Evolutionary conservation across 306 rosid species (phyloP).

Genomic region (Vigna reflexopilosa): DNA sequence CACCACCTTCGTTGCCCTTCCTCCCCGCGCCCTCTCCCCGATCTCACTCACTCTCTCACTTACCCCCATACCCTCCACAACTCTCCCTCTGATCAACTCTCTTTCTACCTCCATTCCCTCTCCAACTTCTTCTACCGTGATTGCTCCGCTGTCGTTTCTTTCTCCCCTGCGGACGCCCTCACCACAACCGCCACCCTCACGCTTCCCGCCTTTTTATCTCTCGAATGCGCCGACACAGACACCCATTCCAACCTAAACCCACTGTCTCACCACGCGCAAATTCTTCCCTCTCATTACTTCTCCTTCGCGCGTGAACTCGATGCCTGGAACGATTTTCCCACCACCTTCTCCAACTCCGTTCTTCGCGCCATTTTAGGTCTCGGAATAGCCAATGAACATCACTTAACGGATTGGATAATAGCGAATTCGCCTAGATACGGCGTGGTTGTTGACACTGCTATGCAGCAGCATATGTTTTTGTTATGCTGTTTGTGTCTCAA

Average conservation of each 20-base stretch:
- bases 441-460: slow-evolving; percentile 62
- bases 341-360: slow-evolving; percentile 48
- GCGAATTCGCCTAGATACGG: slow-evolving; percentile 76
- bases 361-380: slow-evolving; percentile 52
- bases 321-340: slow-evolving; percentile 69
- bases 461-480: slow-evolving; percentile 63
- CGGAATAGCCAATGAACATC: slow-evolving; percentile 39
- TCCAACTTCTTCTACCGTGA: slow-evolving; percentile 65
- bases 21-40: slow-evolving; percentile 53
- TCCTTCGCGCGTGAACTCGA: slow-evolving; percentile 58
- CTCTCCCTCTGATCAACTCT: slow-evolving; percentile 46
- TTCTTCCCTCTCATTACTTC: slow-evolving; percentile 73
- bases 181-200: slow-evolving; percentile 46
- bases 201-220: slow-evolving; percentile 67
- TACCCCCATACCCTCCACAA: slow-evolving; percentile 62
- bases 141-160: slow-evolving; percentile 71
- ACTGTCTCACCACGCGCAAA: neutral
- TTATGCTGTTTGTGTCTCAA: slow-evolving; percentile 65
- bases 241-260: neutral
- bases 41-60: slow-evolving; percentile 45
- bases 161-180: slow-evolving; percentile 45
- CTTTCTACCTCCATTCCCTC: slow-evolving; percentile 53
- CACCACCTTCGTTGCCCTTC: slow-evolving; percentile 75
- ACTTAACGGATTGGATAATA: slow-evolving; percentile 61
- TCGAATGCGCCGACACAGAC: slow-evolving; percentile 44